Conservation (phyloP, 495 filamentous ascomycete genomes). For the Hypoxylon fuscum region DNA sequence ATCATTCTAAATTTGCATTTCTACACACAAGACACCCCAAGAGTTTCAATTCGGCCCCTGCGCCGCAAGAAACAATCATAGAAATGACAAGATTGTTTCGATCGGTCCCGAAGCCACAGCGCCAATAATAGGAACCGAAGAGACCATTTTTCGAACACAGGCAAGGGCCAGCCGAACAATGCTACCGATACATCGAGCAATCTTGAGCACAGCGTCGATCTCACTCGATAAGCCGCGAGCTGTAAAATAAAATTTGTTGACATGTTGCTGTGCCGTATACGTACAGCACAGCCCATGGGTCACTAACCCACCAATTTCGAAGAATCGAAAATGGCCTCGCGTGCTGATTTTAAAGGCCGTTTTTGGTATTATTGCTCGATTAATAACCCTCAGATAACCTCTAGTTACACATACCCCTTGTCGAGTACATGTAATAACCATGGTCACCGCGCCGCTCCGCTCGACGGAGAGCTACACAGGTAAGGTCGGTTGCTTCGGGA, state of each 20-base stretch:
- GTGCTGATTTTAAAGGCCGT: conserved; percentile 16
- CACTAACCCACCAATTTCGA: conserved; percentile 14
- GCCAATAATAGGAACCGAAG: conserved; percentile 28
- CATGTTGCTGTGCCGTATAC: conserved; percentile 32
- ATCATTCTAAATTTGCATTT: conserved; percentile 30
- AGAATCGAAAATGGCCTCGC: neutral
- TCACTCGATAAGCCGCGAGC: conserved; percentile 31
- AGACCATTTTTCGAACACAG: conserved; percentile 4
- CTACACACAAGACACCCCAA: conserved; percentile 16
- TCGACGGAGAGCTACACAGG: conserved; percentile 13
- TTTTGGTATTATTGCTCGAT: conserved; percentile 33
- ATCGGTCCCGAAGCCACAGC: conserved; percentile 35
- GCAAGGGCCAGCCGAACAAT: conserved; percentile 16
- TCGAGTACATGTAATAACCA: conserved; percentile 9
- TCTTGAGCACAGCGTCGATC: conserved; percentile 33
- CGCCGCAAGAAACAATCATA: conserved; percentile 28
- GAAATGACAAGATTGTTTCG: conserved; percentile 26
- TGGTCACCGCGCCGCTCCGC: conserved; percentile 27
- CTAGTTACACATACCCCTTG: neutral
- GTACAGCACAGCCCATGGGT: conserved; percentile 12
- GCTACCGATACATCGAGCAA: conserved; percentile 37
- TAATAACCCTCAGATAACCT: neutral
- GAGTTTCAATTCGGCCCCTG: conserved; percentile 20
- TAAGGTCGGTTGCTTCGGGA: conserved; percentile 21
- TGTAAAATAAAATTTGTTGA: conserved; percentile 12